Evolutionary conservation across 1,284 basidiomycete species (phyloP), one percentile per base, ranked within the genome.

Genomic region (Fomes fomentarius): DNA sequence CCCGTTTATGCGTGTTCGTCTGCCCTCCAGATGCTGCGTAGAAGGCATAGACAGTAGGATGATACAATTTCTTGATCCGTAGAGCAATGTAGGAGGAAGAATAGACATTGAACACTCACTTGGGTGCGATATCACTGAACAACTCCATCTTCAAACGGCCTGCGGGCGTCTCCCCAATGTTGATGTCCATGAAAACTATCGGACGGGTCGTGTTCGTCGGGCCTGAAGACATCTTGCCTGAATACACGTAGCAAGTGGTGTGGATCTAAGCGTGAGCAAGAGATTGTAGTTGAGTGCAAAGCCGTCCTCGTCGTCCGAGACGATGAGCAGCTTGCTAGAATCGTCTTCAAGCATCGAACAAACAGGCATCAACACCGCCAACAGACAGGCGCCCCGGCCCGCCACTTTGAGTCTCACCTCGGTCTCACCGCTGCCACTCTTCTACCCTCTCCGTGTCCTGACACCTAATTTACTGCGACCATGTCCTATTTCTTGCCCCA

Each of bases 81-180:
- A n/a, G n/a, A n/a, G n/a, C n/a, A n/a, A n/a, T n/a, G n/a, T n/a
- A n/a, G n/a, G n/a, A n/a, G n/a, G n/a, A n/a, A n/a, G n/a, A n/a
- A n/a, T n/a, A n/a, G n/a, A n/a, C n/a, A n/a, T n/a, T n/a, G 17
- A n/a, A 8, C 22, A 52, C 63, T 50, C 39, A 69, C 93, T 91
- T 94, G 46, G 95, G 94, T 0, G 92, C 93, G 46, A 95, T 85
- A 67, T 97, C 95, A 58, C 84, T 91, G 73, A 94, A 96, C 12
- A 97, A 76, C 70, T 96, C 96, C 85, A 98, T 96, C 76, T 98
- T 98, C 66, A 99, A 81, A 24, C 96, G 78, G 4, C 96, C 96
- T 4, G 93, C 93, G 34, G 93, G 89, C 0, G 93, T 96, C 72
- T 98, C 96, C 28, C 96, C 96, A 45, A 98, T 97, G 46, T 92